phyloP scores from a whole-genome alignment of 352 stramenopile genomes.

The Pythium angustatum region DNA sequence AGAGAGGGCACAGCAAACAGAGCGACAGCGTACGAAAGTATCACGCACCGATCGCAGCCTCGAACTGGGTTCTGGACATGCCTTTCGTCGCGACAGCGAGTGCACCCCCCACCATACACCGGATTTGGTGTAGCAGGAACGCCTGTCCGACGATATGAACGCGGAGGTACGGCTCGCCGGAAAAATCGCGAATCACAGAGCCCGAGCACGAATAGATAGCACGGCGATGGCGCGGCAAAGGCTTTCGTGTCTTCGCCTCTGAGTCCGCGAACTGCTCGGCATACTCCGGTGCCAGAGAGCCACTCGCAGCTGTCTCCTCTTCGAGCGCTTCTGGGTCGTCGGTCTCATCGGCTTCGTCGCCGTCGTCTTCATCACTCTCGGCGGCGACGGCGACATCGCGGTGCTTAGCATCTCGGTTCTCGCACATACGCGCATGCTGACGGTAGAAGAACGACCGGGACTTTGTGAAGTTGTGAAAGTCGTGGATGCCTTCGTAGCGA shows the following conservation, averaged over 20 bases:
- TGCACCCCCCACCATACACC: constrained; percentile 88
- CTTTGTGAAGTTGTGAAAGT: constrained; percentile 93
- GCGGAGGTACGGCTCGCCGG: constrained; percentile 60
- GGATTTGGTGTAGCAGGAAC: constrained; percentile 91
- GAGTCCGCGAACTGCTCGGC: constrained; percentile 44
- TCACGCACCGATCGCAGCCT: constrained; percentile 71
- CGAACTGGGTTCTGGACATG: constrained; percentile 65
- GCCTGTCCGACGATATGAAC: constrained; percentile 81
- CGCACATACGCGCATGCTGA: constrained; percentile 44
- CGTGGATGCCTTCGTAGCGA: constrained; percentile 84
- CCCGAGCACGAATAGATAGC: constrained; percentile 80
- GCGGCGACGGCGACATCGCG: neutral
- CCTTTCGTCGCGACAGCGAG: constrained; percentile 78
- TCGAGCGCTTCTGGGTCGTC: constrained; percentile 15
- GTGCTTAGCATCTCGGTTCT: constrained; percentile 1
- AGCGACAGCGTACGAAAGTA: too few species aligned
- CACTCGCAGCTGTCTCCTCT: neutral
- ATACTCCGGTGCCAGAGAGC: constrained; percentile 15
- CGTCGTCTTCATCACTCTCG: constrained; percentile 21
- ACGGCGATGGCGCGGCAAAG: constrained; percentile 65
- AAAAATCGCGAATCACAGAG: constrained; percentile 59
- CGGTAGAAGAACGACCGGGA: constrained; percentile 80
- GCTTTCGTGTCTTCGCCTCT: constrained; percentile 47
- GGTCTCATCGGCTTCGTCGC: constrained; percentile 23
- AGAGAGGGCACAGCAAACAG: too few species aligned